These are phyloP conservation scores for Talaromyces sp. DNA, from an alignment of 2,329 filamentous ascomycete genomes.

Conservation along the genomic window DNA sequence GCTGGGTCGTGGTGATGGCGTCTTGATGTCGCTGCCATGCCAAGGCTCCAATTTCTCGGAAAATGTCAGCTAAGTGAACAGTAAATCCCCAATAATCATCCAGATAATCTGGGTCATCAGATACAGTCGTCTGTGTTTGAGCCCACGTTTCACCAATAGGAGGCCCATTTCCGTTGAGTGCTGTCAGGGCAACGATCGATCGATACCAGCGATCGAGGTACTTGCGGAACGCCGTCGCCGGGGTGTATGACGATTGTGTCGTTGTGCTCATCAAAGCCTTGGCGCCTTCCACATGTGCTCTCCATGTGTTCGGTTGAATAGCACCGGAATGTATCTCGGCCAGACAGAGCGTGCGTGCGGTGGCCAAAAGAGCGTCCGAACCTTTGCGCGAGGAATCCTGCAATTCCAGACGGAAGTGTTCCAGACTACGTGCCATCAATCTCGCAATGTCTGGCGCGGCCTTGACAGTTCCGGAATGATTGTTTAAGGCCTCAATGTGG, in stretches of 20 bases:
- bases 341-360: conserved; percentile 42
- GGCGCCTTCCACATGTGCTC: conserved; percentile 43
- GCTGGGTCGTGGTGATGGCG: conserved; percentile 20
- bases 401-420: conserved; percentile 41
- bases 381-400: conserved; percentile 30
- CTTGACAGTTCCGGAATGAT: conserved; percentile 36
- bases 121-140: conserved; percentile 18
- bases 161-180: conserved; percentile 38
- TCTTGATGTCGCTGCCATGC: conserved; percentile 30
- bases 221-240: conserved; percentile 32
- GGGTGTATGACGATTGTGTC: conserved; percentile 23
- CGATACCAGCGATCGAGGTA: conserved; percentile 42
- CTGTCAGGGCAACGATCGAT: conserved; percentile 42
- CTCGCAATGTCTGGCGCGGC: conserved; percentile 36
- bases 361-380: conserved; percentile 39
- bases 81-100: conserved; percentile 46
- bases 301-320: conserved; percentile 40
- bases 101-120: conserved; percentile 32
- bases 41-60: conserved; percentile 38
- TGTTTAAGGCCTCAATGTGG: conserved; percentile 38
- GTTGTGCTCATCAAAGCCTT: conserved; percentile 35
- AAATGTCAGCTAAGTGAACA: conserved; percentile 36
- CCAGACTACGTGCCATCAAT: conserved; percentile 40
- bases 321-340: conserved; percentile 44
- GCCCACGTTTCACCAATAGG: conserved; percentile 30